These are phyloP conservation scores for Nakataea oryzae DNA, from an alignment of 2,329 filamentous ascomycete genomes.

Conservation along the genomic window DNA sequence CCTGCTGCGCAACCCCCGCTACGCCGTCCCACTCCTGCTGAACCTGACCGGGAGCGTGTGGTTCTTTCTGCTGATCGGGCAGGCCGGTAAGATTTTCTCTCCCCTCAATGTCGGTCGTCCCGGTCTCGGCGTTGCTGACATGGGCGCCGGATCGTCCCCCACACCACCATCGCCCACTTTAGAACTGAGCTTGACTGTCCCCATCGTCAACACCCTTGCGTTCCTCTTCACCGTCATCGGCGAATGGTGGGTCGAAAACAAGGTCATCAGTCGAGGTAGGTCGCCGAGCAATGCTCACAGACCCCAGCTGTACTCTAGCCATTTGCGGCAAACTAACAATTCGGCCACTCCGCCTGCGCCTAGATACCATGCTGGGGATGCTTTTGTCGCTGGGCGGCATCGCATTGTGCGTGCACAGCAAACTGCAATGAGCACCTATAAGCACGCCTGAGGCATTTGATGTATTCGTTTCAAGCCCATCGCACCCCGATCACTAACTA, in stretches of 20 bases:
- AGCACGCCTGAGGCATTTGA: neutral
- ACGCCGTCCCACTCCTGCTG: constrained; percentile 73
- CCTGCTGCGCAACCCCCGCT: constrained; percentile 68
- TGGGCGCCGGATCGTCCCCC: neutral
- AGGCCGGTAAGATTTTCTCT: constrained; percentile 58
- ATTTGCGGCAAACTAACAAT: neutral
- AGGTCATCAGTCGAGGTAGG: constrained; percentile 74
- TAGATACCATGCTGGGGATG: constrained; percentile 81
- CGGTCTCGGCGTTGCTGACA: constrained; percentile 1
- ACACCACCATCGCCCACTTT: neutral
- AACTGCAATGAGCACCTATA: constrained; percentile 18
- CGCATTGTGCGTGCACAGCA: constrained; percentile 69
- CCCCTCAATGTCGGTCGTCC: neutral
- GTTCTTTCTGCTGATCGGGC: constrained; percentile 91
- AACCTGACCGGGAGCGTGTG: constrained; percentile 91
- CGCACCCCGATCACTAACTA: no score
- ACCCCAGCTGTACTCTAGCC: no score
- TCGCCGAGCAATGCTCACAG: constrained; percentile 7
- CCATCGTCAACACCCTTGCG: constrained; percentile 86
- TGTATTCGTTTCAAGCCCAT: no score
- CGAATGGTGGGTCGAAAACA: constrained; percentile 90
- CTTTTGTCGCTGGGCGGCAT: constrained; percentile 68
- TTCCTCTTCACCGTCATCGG: constrained; percentile 94
- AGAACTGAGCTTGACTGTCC: constrained; percentile 90
- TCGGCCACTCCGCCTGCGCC: no score